phyloP scores from a whole-genome alignment of 2,329 filamentous ascomycete species.

The Ceratocystis albifundus region DNA sequence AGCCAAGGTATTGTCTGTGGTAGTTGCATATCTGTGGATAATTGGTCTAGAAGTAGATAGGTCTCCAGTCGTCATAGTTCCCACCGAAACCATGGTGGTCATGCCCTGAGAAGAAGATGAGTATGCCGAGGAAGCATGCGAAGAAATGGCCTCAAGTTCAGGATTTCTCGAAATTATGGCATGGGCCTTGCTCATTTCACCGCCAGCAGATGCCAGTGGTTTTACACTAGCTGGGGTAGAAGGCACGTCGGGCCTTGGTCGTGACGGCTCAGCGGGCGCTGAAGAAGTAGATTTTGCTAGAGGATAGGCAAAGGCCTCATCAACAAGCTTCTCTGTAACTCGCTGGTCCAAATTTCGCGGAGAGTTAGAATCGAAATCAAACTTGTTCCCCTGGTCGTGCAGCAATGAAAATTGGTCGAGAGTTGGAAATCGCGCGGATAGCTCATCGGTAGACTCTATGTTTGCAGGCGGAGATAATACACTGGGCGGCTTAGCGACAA shows the following conservation, averaged over 20 bases:
- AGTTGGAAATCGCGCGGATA: constrained; percentile 76
- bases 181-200: constrained; percentile 48
- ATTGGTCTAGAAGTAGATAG: constrained; percentile 24
- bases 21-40: constrained; percentile 32
- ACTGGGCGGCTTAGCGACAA: constrained; percentile 5
- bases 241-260: neutral
- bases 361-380: constrained; percentile 60
- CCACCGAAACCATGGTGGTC: constrained; percentile 40
- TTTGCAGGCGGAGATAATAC: constrained; percentile 14
- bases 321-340: constrained; percentile 65
- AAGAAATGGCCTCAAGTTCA: constrained; percentile 47
- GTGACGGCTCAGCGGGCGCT: constrained; percentile 26
- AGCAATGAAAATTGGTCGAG: constrained; percentile 86
- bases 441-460: constrained; percentile 53
- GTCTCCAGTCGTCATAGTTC: constrained; percentile 59
- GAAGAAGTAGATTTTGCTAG: constrained; percentile 24
- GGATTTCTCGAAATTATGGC: constrained; percentile 53
- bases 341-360: constrained; percentile 50
- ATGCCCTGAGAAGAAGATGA: constrained; percentile 27
- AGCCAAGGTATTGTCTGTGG: neutral
- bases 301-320: constrained; percentile 63
- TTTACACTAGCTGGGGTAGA: neutral
- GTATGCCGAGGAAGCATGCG: constrained; percentile 29
- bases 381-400: constrained; percentile 71
- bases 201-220: constrained; percentile 32